These are phyloP conservation scores for Penicillium ochrochloron DNA, from an alignment of 495 filamentous ascomycete genomes.

Conservation along the genomic window DNA sequence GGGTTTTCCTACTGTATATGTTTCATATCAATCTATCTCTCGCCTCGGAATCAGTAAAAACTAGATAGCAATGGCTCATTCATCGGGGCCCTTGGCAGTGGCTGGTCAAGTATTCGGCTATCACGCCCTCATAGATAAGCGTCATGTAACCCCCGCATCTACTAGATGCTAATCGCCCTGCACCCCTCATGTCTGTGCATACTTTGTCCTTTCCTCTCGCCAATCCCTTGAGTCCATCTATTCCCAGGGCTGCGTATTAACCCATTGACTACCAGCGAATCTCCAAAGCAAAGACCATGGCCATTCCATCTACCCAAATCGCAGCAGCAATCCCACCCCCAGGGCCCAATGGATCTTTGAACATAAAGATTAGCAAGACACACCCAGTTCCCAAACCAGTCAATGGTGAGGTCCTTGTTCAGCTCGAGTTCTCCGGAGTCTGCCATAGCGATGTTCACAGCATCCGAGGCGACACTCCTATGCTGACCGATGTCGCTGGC, in stretches of 20 bases:
- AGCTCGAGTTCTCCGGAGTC: slow-evolving; percentile 49
- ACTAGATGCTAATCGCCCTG: slow-evolving; percentile 1
- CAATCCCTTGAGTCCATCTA: background rate
- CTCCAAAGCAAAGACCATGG: slow-evolving; percentile 17
- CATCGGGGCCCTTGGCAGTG: background rate
- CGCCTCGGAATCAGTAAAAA: background rate
- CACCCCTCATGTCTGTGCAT: background rate
- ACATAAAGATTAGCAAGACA: slow-evolving; percentile 36
- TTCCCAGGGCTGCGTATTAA: too few species aligned
- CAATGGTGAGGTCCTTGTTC: slow-evolving; percentile 43
- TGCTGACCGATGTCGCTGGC: slow-evolving; percentile 51
- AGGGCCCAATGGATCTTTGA: slow-evolving; percentile 28
- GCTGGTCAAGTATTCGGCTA: background rate
- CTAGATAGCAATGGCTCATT: background rate
- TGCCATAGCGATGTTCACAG: slow-evolving; percentile 52
- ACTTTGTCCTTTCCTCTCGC: background rate
- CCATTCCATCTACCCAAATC: slow-evolving; percentile 39
- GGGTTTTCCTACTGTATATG: background rate
- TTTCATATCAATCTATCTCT: background rate
- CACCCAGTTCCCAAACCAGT: slow-evolving; percentile 41
- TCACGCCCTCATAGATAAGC: slow-evolving; percentile 13
- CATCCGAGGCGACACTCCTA: slow-evolving; percentile 50
- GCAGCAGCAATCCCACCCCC: slow-evolving; percentile 42
- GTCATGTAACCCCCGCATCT: slow-evolving; percentile 16
- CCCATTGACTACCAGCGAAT: background rate